Percentiles rank a stretch among this genome's conserved stretches.
Conservation (phyloP, 2,329 filamentous ascomycete species). For the Colletotrichum sp. region DNA sequence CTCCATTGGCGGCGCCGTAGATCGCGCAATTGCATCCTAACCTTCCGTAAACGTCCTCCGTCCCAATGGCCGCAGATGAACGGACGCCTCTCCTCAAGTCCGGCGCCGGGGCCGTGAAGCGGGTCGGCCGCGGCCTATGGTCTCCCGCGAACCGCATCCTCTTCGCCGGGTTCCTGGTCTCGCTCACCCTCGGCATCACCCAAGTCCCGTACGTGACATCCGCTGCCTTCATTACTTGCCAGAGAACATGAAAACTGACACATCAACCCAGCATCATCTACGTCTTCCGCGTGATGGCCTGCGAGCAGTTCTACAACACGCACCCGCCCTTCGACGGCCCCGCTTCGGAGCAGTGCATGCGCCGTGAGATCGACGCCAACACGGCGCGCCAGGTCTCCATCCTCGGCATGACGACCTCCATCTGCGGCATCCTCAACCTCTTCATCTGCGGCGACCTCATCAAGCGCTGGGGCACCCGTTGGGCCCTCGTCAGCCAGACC, state of each 20-base stretch:
- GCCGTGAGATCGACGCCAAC: slow-evolving; percentile 66
- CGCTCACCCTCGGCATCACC: slow-evolving; percentile 53
- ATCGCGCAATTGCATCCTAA: neutral
- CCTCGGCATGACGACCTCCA: slow-evolving; percentile 69
- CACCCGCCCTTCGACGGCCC: slow-evolving; percentile 54
- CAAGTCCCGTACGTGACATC: slow-evolving; percentile 49
- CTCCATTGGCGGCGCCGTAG: neutral
- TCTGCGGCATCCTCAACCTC: slow-evolving; percentile 72
- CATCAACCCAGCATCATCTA: slow-evolving; percentile 52
- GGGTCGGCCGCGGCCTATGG: slow-evolving; percentile 16
- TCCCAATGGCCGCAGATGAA: slow-evolving; percentile 18
- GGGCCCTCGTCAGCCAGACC: slow-evolving; percentile 66
- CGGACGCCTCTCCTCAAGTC: slow-evolving; percentile 16
- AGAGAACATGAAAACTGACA: neutral
- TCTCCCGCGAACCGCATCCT: slow-evolving; percentile 49
- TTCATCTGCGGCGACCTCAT: slow-evolving; percentile 72
- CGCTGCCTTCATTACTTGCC: neutral
- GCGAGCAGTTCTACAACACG: slow-evolving; percentile 69
- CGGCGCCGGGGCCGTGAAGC: slow-evolving; percentile 20
- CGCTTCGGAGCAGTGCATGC: slow-evolving; percentile 59
- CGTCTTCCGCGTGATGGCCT: slow-evolving; percentile 75
- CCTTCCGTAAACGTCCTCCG: neutral
- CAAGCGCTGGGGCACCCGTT: slow-evolving; percentile 68
- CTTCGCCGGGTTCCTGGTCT: slow-evolving; percentile 65
- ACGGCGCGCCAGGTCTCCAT: slow-evolving; percentile 70